Percentiles rank a stretch among this genome's conserved stretches.
These are phyloP conservation scores for Chalciporus sphaerocephalus DNA, from an alignment of 768 basidiomycete species.

Conservation along the genomic window DNA sequence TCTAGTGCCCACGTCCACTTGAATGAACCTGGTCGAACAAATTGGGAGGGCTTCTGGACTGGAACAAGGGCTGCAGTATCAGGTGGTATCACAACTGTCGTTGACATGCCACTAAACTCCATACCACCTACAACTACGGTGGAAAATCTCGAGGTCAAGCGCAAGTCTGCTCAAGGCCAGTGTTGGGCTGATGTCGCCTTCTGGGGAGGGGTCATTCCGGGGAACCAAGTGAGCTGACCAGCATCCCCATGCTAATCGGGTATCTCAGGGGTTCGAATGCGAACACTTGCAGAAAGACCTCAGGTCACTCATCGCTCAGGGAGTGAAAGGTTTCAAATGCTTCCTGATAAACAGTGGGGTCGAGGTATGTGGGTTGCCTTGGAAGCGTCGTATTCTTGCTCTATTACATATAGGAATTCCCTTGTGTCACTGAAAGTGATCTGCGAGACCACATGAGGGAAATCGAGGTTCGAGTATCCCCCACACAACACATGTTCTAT, in stretches of 20 bases:
- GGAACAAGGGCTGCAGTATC: constrained; percentile 89
- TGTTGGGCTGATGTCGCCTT: constrained; percentile 70
- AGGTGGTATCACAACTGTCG: constrained; percentile 91
- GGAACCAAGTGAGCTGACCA: constrained; percentile 61
- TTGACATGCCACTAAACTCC: constrained; percentile 98
- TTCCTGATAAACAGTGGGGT: constrained; percentile 96
- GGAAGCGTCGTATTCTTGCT: constrained; percentile 3
- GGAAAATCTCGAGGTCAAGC: constrained; percentile 67
- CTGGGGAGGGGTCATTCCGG: constrained; percentile 92
- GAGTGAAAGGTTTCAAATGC: constrained; percentile 95
- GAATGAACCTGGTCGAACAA: constrained; percentile 88
- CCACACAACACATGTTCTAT: neutral
- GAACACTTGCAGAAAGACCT: constrained; percentile 61
- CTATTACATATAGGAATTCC: constrained; percentile 73
- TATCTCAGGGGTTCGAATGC: neutral
- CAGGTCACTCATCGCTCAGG: constrained; percentile 66
- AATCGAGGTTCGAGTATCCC: constrained; percentile 51
- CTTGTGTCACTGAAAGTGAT: constrained; percentile 71
- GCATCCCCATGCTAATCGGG: neutral
- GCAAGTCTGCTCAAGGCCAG: constrained; percentile 63
- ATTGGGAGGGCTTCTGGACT: constrained; percentile 92
- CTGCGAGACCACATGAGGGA: constrained; percentile 65
- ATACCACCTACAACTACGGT: constrained; percentile 94
- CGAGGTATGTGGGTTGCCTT: constrained; percentile 48
- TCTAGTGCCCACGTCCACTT: constrained; percentile 85